These are phyloP conservation scores for Fusarium cyanostomum DNA, from an alignment of 2,329 filamentous ascomycete genomes.

Conservation along the genomic window DNA sequence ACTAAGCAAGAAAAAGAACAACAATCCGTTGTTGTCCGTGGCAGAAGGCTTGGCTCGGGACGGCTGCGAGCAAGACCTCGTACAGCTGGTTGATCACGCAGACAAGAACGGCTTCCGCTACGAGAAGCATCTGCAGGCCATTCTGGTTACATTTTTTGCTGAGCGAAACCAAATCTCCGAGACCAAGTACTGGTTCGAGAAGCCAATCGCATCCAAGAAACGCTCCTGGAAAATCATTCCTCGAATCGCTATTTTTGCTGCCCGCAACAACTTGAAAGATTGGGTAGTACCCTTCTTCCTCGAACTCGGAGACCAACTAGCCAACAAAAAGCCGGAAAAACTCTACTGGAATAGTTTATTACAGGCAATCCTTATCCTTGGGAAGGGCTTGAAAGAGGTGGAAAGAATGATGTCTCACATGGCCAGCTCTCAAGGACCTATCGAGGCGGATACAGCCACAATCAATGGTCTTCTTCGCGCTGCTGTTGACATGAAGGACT, in stretches of 20 bases:
- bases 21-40: constrained; percentile 44
- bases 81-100: constrained; percentile 64
- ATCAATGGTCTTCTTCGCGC: constrained; percentile 81
- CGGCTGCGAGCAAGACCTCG: constrained; percentile 65
- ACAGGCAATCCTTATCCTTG: constrained; percentile 74
- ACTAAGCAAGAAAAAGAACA: constrained; percentile 32
- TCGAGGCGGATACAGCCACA: constrained; percentile 72
- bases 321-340: constrained; percentile 59
- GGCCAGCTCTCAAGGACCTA: constrained; percentile 65
- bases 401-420: constrained; percentile 73
- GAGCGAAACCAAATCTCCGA: constrained; percentile 64
- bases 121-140: constrained; percentile 57
- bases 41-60: constrained; percentile 68
- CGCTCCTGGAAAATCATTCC: constrained; percentile 41
- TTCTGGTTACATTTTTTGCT: constrained; percentile 72
- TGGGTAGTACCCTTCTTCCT: constrained; percentile 72
- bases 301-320: constrained; percentile 58
- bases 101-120: constrained; percentile 57
- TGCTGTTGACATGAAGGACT: constrained; percentile 75
- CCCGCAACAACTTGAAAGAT: constrained; percentile 65
- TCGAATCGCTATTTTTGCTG: constrained; percentile 59
- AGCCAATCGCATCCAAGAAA: constrained; percentile 53
- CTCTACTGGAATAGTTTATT: constrained; percentile 76
- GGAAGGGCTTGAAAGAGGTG: constrained; percentile 67
- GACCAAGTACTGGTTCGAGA: constrained; percentile 74